Percentiles rank a stretch among this genome's conserved stretches.
These are phyloP conservation scores for Paramecium bursaria DNA, from an alignment of 73 alveolate species.

Conservation along the genomic window DNA sequence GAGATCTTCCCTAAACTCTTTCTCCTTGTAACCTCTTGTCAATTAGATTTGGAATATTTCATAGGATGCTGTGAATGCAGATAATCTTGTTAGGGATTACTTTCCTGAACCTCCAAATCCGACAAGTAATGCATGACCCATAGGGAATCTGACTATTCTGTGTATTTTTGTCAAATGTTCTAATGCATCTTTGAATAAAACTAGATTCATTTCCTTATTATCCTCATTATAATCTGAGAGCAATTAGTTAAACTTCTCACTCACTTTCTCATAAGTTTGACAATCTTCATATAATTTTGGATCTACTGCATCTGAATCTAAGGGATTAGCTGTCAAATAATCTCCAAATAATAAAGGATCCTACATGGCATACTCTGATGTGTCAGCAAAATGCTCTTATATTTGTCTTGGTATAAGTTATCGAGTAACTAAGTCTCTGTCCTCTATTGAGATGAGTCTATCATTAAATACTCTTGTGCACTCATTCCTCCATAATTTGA, in stretches of 20 bases:
- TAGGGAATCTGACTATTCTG: slow-evolving; percentile 96
- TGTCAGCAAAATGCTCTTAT: slow-evolving; percentile 82
- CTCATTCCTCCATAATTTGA: slow-evolving; percentile 98
- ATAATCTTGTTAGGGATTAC: slow-evolving; percentile 91
- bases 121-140: slow-evolving; percentile 97
- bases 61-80: slow-evolving; percentile 96
- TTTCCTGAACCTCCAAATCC: slow-evolving; percentile 98
- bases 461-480: slow-evolving; percentile 95
- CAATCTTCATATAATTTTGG: slow-evolving; percentile 97
- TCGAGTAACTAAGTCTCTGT: slow-evolving; percentile 72
- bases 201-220: slow-evolving; percentile 97
- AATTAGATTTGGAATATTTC: slow-evolving; percentile 94
- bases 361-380: slow-evolving; percentile 75
- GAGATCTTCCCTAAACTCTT: slow-evolving; percentile 98
- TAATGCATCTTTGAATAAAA: slow-evolving; percentile 97
- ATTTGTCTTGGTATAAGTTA: slow-evolving; percentile 73
- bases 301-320: slow-evolving; percentile 92
- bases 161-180: slow-evolving; percentile 96
- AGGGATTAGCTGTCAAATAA: slow-evolving; percentile 90
- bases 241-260: slow-evolving; percentile 88
- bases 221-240: slow-evolving; percentile 97
- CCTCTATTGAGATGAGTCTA: slow-evolving; percentile 82
- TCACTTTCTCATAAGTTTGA: slow-evolving; percentile 88
- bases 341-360: slow-evolving; percentile 89
- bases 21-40: slow-evolving; percentile 97